Conservation (phyloP, 2,329 filamentous ascomycete genomes). For the Fusarium napiforme region DNA sequence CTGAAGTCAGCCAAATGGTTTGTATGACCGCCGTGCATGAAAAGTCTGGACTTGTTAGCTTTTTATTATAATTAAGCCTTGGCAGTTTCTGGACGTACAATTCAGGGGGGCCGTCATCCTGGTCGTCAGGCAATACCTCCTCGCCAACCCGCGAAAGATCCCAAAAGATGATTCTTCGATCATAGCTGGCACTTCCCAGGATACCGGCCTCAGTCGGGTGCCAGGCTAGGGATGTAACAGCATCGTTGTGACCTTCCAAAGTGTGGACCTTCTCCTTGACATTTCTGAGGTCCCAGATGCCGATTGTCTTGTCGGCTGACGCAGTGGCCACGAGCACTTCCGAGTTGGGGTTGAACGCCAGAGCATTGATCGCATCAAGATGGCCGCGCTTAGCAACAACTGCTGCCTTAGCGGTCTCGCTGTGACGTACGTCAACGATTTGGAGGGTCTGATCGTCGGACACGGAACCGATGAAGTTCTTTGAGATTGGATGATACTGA, state of each 20-base stretch:
- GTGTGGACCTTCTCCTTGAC: constrained; percentile 90
- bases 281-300: constrained; percentile 94
- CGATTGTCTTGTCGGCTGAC: constrained; percentile 94
- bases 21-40: constrained; percentile 99
- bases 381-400: constrained; percentile 80
- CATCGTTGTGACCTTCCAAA: constrained; percentile 86
- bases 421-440: constrained; percentile 84
- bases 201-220: constrained; percentile 91
- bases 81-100: constrained; percentile 68
- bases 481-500: constrained; percentile 89
- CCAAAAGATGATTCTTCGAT: constrained; percentile 95
- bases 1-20: constrained; percentile 97
- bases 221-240: constrained; percentile 93
- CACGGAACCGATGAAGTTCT: constrained; percentile 87
- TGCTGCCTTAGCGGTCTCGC: constrained; percentile 73
- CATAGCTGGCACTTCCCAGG: constrained; percentile 90
- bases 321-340: constrained; percentile 92
- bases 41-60: constrained; percentile 67
- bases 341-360: constrained; percentile 92
- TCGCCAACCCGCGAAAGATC: constrained; percentile 91
- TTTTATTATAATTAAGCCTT: not conserved
- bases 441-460: constrained; percentile 96
- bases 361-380: constrained; percentile 91
- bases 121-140: constrained; percentile 94
- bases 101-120: constrained; percentile 93